A percentile compares a stretch with the other conserved stretches of the same genome.
Conservation (phyloP, 306 rosid genomes). For the Echinosophora koreensis region DNA sequence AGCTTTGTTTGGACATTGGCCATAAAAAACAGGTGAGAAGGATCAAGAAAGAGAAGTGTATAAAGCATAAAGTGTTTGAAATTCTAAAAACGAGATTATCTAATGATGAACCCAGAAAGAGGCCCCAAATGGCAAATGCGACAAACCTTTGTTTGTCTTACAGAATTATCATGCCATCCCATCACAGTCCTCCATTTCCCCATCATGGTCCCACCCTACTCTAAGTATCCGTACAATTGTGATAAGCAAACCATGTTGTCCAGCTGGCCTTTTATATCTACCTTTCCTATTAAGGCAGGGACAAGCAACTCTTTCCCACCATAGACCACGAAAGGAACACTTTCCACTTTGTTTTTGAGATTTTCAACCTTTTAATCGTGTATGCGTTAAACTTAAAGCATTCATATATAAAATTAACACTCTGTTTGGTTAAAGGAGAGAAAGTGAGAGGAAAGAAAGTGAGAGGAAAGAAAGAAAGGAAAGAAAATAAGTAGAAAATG, state of each 20-base stretch:
- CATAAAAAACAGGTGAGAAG: constrained; percentile 10
- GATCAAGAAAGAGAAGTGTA: constrained; percentile 26
- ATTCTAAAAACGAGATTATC: constrained; percentile 41
- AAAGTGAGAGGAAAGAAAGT: too few relatives aligned
- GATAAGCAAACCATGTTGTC: constrained; percentile 43
- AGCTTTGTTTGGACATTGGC: background rate
- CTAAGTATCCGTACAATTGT: constrained; percentile 34
- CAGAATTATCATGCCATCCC: constrained; percentile 42
- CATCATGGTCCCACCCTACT: constrained; percentile 40
- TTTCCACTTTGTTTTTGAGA: constrained; percentile 7
- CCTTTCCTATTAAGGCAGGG: constrained; percentile 55
- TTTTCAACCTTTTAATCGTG: constrained; percentile 32
- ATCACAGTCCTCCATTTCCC: constrained; percentile 44
- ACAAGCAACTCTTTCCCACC: constrained; percentile 33
- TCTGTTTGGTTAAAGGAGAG: too few relatives aligned
- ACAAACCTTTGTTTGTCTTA: constrained; percentile 18
- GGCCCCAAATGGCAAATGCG: background rate
- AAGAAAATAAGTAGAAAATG: too few relatives aligned
- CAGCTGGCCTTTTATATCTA: constrained; percentile 44
- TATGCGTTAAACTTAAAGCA: background rate
- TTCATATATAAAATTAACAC: background rate
- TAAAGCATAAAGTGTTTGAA: background rate
- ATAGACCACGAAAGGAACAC: constrained; percentile 5
- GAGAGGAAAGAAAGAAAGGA: too few relatives aligned
- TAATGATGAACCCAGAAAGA: constrained; percentile 45